Percentiles rank a stretch among this genome's conserved stretches.
These are phyloP conservation scores for Agaricus bisporus DNA, from an alignment of 768 basidiomycete species.

Conservation along the genomic window DNA sequence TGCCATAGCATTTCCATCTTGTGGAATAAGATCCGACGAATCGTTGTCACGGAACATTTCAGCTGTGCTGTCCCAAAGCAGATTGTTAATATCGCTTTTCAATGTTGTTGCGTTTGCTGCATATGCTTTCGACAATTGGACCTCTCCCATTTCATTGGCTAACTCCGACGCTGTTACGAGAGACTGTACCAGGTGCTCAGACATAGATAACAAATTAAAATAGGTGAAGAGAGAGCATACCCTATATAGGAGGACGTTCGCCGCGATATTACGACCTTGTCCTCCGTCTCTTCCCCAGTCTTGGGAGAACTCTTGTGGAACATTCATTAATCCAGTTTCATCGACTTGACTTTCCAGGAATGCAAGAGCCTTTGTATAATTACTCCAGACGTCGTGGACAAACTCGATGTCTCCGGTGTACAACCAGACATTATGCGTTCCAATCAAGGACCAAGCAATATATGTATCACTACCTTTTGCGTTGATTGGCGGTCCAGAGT, in stretches of 20 bases:
- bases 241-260: slow-evolving; percentile 40
- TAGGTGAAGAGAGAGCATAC: slow-evolving; percentile 15
- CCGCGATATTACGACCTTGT: slow-evolving; percentile 42
- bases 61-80: slow-evolving; percentile 35
- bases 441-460: slow-evolving; percentile 45
- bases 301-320: slow-evolving; percentile 32
- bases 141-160: slow-evolving; percentile 23
- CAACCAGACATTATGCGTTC: slow-evolving; percentile 32
- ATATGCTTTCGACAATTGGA: slow-evolving; percentile 19
- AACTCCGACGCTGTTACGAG: slow-evolving; percentile 30
- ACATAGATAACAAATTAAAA: background rate
- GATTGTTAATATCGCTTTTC: slow-evolving; percentile 33
- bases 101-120: slow-evolving; percentile 29
- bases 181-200: slow-evolving; percentile 16
- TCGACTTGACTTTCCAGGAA: slow-evolving; percentile 38
- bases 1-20: slow-evolving; percentile 45
- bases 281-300: slow-evolving; percentile 45
- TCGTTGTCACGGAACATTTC: slow-evolving; percentile 46
- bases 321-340: slow-evolving; percentile 32
- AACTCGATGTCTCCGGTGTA: slow-evolving; percentile 44
- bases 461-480: slow-evolving; percentile 30
- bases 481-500: slow-evolving; percentile 8
- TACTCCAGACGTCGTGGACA: slow-evolving; percentile 36
- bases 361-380: slow-evolving; percentile 32
- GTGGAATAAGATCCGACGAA: slow-evolving; percentile 33